Conservation (phyloP, 768 basidiomycete genomes). For the Suillus alpinus region DNA sequence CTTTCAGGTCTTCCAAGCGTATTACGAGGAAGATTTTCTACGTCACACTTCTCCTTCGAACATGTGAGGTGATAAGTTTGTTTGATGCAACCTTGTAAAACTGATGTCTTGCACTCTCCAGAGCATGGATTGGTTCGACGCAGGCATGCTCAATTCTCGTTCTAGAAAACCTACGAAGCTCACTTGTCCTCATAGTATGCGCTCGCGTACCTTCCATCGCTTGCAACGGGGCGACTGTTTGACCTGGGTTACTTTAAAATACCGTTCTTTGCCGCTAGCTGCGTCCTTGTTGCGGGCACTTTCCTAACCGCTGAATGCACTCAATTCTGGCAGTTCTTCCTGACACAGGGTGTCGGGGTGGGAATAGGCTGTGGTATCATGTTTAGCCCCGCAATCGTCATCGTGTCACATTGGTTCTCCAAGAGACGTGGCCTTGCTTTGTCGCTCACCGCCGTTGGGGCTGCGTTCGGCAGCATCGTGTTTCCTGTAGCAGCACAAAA, state of each 20-base stretch:
- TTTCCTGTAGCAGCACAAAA: constrained; percentile 61
- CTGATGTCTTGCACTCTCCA: constrained; percentile 21
- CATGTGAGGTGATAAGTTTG: constrained; percentile 43
- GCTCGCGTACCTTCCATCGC: constrained; percentile 57
- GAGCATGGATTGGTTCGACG: constrained; percentile 79
- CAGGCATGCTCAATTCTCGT: constrained; percentile 41
- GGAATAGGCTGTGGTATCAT: constrained; percentile 63
- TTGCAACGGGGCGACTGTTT: constrained; percentile 66
- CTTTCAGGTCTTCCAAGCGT: constrained; percentile 65
- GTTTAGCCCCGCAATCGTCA: constrained; percentile 57
- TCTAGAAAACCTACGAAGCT: background rate
- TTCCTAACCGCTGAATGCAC: constrained; percentile 70
- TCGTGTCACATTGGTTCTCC: constrained; percentile 73
- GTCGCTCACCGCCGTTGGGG: constrained; percentile 62
- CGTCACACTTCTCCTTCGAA: constrained; percentile 50
- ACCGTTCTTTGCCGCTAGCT: constrained; percentile 47
- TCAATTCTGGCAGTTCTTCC: constrained; percentile 73
- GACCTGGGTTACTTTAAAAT: constrained; percentile 66
- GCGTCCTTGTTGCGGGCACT: constrained; percentile 50
- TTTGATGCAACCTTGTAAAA: too few relatives aligned
- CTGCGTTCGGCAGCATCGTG: constrained; percentile 65
- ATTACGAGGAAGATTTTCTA: constrained; percentile 59
- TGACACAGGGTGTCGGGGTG: constrained; percentile 67
- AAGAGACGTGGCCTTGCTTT: constrained; percentile 52
- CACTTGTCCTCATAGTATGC: constrained; percentile 47